These are phyloP conservation scores for Thelonectria rubi DNA, from an alignment of 2,329 filamentous ascomycete genomes.

Conservation along the genomic window DNA sequence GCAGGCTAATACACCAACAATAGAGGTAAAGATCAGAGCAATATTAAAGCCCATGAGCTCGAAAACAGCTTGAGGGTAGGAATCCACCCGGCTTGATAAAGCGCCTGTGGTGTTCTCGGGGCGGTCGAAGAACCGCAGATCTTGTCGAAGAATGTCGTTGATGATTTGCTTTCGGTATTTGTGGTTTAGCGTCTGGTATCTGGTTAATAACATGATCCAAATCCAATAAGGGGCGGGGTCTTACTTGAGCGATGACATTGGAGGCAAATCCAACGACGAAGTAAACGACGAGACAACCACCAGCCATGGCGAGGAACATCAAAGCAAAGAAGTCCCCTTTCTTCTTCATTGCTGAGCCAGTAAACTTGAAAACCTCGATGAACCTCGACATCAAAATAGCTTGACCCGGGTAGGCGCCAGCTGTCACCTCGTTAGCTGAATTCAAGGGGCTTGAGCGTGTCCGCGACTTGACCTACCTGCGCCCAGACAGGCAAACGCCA, in stretches of 20 bases:
- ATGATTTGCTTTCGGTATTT: conserved; percentile 18
- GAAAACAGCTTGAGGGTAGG: conserved; percentile 41
- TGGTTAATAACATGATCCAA: neutral
- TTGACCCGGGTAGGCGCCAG: conserved; percentile 54
- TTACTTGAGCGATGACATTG: conserved; percentile 25
- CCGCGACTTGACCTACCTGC: conserved; percentile 43
- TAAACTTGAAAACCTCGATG: conserved; percentile 52
- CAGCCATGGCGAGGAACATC: conserved; percentile 59
- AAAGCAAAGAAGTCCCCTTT: conserved; percentile 61
- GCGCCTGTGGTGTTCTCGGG: conserved; percentile 14
- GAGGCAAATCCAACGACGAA: conserved; percentile 18
- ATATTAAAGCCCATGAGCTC: conserved; percentile 53
- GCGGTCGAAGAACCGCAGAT: conserved; percentile 14
- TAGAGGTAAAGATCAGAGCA: conserved; percentile 46
- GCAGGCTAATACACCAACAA: conserved; percentile 48
- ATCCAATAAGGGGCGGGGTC: neutral
- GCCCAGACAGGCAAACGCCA: neutral
- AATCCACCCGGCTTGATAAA: conserved; percentile 29
- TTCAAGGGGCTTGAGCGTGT: conserved; percentile 47
- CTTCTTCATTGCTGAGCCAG: conserved; percentile 44
- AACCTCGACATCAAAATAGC: conserved; percentile 53
- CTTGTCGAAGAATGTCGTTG: conserved; percentile 14
- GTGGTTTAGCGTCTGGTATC: neutral
- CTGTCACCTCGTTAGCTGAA: conserved; percentile 43
- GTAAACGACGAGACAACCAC: conserved; percentile 52